These are phyloP conservation scores for Trichocladium uniseriatum DNA, from an alignment of 495 filamentous ascomycete species.

Conservation along the genomic window DNA sequence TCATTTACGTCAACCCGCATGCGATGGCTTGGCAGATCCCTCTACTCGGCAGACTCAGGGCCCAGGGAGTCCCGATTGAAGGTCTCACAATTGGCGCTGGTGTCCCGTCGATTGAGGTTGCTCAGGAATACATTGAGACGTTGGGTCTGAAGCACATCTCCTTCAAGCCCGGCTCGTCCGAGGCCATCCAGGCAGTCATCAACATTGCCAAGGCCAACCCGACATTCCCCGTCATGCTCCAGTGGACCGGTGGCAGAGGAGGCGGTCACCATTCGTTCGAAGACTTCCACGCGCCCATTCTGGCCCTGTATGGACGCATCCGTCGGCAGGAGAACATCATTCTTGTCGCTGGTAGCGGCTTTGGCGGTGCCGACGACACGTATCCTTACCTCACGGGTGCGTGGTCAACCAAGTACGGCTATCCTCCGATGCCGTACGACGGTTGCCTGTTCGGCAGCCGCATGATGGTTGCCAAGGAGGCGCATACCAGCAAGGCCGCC, in stretches of 20 bases:
- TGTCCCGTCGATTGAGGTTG: constrained; percentile 88
- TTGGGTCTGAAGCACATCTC: constrained; percentile 91
- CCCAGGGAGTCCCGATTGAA: constrained; percentile 86
- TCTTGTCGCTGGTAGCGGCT: constrained; percentile 83
- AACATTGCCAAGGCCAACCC: constrained; percentile 86
- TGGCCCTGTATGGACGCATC: constrained; percentile 85
- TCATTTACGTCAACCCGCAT: constrained; percentile 94
- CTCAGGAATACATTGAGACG: constrained; percentile 87
- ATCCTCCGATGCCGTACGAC: constrained; percentile 90
- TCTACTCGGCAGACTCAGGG: constrained; percentile 70
- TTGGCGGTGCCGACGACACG: constrained; percentile 82
- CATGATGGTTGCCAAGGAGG: constrained; percentile 92
- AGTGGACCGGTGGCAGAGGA: constrained; percentile 92
- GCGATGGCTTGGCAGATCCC: constrained; percentile 99
- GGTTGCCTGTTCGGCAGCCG: constrained; percentile 84
- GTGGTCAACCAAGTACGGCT: constrained; percentile 79
- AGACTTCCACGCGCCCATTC: constrained; percentile 86
- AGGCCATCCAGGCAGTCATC: constrained; percentile 82
- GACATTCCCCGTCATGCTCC: constrained; percentile 77
- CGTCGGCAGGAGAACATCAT: constrained; percentile 76
- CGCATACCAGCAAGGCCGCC: constrained; percentile 82
- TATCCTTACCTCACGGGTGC: constrained; percentile 86
- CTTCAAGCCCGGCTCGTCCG: constrained; percentile 88
- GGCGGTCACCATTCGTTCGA: constrained; percentile 94
- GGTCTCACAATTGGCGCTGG: constrained; percentile 91